Conservation (phyloP, 1,284 basidiomycete species). For the Pseudozyma tsukubaensis region DNA sequence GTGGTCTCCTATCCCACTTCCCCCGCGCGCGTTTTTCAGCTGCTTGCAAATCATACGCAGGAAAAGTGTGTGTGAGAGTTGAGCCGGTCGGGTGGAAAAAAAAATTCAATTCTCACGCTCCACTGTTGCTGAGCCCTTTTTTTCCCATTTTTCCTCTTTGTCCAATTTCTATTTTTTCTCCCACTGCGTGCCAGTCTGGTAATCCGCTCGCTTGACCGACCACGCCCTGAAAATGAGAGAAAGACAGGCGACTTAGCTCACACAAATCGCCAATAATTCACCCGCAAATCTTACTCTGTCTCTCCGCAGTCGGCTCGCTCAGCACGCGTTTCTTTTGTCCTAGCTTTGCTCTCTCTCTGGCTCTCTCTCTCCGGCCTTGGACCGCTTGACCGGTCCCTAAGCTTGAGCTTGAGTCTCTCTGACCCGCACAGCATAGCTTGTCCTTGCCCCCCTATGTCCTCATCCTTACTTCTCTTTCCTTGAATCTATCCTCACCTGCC, state of each 20-base stretch:
- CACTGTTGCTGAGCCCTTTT: constrained; percentile 1
- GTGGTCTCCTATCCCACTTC: no score
- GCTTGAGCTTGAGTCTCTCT: background rate
- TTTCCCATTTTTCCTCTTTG: constrained; percentile 4
- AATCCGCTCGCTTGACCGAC: constrained; percentile 4
- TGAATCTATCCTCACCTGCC: background rate
- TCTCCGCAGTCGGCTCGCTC: constrained; percentile 8
- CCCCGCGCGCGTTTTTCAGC: no score
- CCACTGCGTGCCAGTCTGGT: no score
- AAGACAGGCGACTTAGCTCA: constrained; percentile 12
- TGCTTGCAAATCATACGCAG: no score
- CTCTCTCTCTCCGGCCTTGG: constrained; percentile 5
- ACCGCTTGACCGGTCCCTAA: constrained; percentile 9
- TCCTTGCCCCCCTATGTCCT: constrained; percentile 1
- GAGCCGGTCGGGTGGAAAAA: constrained; percentile 12
- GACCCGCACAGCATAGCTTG: background rate
- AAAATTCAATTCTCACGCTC: constrained; percentile 8
- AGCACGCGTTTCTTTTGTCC: constrained; percentile 13
- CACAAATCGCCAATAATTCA: constrained; percentile 1
- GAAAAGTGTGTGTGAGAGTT: background rate
- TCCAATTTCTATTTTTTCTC: constrained; percentile 1
- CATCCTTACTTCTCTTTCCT: background rate
- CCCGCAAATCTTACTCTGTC: constrained; percentile 25
- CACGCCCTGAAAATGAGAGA: constrained; percentile 1
- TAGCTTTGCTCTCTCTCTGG: background rate